A percentile compares a stretch with the other conserved stretches of the same genome.
These are phyloP conservation scores for Aspergillus tubingensis DNA, from an alignment of 2,329 filamentous ascomycete genomes.

Conservation along the genomic window DNA sequence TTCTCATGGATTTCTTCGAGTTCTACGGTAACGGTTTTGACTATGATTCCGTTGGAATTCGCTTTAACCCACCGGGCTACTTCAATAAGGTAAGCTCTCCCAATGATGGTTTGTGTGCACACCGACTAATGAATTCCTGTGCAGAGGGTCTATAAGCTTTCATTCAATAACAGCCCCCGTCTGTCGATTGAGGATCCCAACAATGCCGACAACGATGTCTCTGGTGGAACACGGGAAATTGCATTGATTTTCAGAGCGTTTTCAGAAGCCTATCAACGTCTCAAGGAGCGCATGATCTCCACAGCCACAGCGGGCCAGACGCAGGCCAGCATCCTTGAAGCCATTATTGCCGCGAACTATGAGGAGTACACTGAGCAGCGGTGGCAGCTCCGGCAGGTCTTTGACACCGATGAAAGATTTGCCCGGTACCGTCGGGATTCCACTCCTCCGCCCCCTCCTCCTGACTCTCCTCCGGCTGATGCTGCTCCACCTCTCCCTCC, in stretches of 20 bases:
- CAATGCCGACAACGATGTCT: slow-evolving; percentile 80
- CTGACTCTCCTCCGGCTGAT: slow-evolving; percentile 21
- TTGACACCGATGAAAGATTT: slow-evolving; percentile 45
- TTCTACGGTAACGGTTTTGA: slow-evolving; percentile 85
- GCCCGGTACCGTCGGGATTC: slow-evolving; percentile 30
- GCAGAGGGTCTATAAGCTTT: slow-evolving; percentile 49
- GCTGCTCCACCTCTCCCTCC: slow-evolving; percentile 26
- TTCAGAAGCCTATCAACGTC: slow-evolving; percentile 58
- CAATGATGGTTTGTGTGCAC: background rate
- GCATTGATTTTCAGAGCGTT: slow-evolving; percentile 69
- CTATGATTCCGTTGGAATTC: slow-evolving; percentile 69
- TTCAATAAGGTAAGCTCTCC: slow-evolving; percentile 66
- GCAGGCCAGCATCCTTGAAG: slow-evolving; percentile 64
- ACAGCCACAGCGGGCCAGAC: slow-evolving; percentile 23
- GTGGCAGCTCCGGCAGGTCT: slow-evolving; percentile 59
- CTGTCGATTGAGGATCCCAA: slow-evolving; percentile 93
- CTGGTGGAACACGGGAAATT: slow-evolving; percentile 78
- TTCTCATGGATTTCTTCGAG: slow-evolving; percentile 85
- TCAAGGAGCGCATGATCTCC: slow-evolving; percentile 60
- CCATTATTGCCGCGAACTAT: slow-evolving; percentile 78
- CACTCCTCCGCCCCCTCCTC: slow-evolving; percentile 30
- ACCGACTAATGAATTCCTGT: slow-evolving; percentile 12
- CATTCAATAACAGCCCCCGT: slow-evolving; percentile 60
- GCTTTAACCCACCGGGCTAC: slow-evolving; percentile 72
- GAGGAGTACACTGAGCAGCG: slow-evolving; percentile 71